A percentile compares a stretch with the other conserved stretches of the same genome.
Conservation (phyloP, 495 filamentous ascomycete species). For the Lepraria neglecta region DNA sequence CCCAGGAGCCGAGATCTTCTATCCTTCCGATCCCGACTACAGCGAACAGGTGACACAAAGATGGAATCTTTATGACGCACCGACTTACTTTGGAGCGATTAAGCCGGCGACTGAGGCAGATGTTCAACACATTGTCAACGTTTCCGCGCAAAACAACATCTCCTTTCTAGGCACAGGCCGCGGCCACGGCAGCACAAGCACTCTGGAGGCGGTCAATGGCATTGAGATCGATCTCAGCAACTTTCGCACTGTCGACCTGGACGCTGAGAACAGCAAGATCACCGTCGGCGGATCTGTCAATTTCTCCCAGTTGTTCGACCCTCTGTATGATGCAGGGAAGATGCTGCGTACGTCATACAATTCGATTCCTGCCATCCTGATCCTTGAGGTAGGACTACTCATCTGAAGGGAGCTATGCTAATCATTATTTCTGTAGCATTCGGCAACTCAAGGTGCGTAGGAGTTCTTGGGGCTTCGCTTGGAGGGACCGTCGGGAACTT, state of each 20-base stretch:
- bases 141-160: conserved; percentile 21
- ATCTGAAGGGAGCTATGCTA: not conserved
- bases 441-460: conserved; percentile 31
- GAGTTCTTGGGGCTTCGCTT: conserved; percentile 35
- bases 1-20: not conserved
- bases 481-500: conserved; percentile 38
- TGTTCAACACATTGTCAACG: not conserved
- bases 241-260: conserved; percentile 27
- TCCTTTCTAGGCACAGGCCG: conserved; percentile 29
- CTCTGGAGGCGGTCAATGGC: conserved; percentile 26
- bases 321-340: conserved; percentile 26
- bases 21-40: not conserved
- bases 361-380: too few species aligned
- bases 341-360: conserved; percentile 25
- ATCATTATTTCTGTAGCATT: conserved; percentile 21
- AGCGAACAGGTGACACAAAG: not conserved
- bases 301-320: conserved; percentile 25
- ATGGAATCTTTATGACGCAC: not conserved
- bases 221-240: conserved; percentile 31
- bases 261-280: conserved; percentile 23
- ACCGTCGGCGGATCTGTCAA: conserved; percentile 29
- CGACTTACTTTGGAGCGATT: not conserved
- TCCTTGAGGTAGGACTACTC: too few species aligned
- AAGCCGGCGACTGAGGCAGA: not conserved
- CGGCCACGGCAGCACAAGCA: conserved; percentile 31